Conservation (phyloP, 2,329 filamentous ascomycete species). For the Pseudocercospora fuligena region DNA sequence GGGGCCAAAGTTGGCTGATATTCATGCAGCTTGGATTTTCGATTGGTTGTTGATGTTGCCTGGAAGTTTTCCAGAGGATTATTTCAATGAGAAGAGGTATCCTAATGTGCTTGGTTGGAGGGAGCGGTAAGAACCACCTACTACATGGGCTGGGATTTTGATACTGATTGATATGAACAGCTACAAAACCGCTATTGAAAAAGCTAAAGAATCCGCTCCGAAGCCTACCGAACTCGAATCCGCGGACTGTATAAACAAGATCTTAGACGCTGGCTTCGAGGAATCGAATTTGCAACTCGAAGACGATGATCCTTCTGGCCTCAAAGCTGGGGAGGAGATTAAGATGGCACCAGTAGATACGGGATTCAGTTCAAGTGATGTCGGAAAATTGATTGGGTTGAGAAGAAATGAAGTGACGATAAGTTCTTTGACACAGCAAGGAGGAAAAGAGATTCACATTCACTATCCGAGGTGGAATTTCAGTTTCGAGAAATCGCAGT, state of each 20-base stretch:
- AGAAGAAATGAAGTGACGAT: slow-evolving; percentile 23
- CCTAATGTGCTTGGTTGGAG: slow-evolving; percentile 26
- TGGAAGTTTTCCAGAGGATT: slow-evolving; percentile 23
- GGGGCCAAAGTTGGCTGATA: slow-evolving; percentile 25
- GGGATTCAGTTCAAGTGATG: slow-evolving; percentile 21
- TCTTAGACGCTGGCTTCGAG: slow-evolving; percentile 20
- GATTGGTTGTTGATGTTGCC: slow-evolving; percentile 29
- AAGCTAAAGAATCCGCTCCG: slow-evolving; percentile 17
- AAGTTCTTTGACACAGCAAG: slow-evolving; percentile 18
- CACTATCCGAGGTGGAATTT: slow-evolving; percentile 47
- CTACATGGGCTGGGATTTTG: too few relatives aligned
- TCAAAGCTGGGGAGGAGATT: slow-evolving; percentile 22
- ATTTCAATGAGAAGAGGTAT: slow-evolving; percentile 21
- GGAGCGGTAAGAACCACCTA: slow-evolving; percentile 16
- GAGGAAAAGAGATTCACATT: slow-evolving; percentile 26
- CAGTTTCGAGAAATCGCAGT: slow-evolving; percentile 26
- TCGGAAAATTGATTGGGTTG: slow-evolving; percentile 26
- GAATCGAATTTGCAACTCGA: background rate
- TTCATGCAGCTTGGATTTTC: slow-evolving; percentile 30
- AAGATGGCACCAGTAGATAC: slow-evolving; percentile 27
- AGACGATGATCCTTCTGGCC: slow-evolving; percentile 10
- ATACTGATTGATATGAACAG: background rate
- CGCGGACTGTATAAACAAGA: slow-evolving; percentile 19
- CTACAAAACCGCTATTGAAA: slow-evolving; percentile 21
- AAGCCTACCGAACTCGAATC: slow-evolving; percentile 27